phyloP scores from a whole-genome alignment of 208 protist genomes.

The Naegleria gruberi region DNA sequence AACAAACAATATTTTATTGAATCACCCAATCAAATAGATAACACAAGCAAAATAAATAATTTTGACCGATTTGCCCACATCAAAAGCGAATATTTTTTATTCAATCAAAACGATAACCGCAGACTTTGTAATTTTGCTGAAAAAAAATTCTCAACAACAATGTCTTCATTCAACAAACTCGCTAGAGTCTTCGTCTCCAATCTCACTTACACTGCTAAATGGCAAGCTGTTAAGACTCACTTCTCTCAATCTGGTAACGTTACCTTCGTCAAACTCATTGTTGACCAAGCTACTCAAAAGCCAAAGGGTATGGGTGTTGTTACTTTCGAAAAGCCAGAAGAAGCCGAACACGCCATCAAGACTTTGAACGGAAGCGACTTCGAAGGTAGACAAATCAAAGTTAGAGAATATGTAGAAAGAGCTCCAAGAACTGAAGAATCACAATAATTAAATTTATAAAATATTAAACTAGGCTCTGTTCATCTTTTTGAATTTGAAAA shows the following conservation, averaged over 20 bases:
- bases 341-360: not conserved
- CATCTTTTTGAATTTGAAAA: too few relatives aligned
- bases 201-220: not conserved
- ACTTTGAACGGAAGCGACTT: not conserved
- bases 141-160: not conserved
- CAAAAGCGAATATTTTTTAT: not conserved
- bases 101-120: not conserved
- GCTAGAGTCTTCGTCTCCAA: not conserved
- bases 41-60: too few relatives aligned
- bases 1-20: too few relatives aligned
- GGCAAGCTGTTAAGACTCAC: not conserved
- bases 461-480: not conserved
- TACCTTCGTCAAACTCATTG: not conserved
- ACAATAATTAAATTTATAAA: not conserved
- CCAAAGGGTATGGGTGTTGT: constrained; percentile 1
- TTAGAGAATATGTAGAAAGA: not conserved
- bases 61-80: not conserved
- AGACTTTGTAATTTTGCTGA: not conserved
- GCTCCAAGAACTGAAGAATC: not conserved
- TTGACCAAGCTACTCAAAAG: not conserved
- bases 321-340: not conserved
- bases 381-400: constrained; percentile 1
- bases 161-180: not conserved
- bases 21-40: too few relatives aligned
- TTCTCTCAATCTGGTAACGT: not conserved